These are phyloP conservation scores for Basidiobolus meristosporus DNA, from an alignment of 371 early-diverging fungal genomes.

Conservation along the genomic window DNA sequence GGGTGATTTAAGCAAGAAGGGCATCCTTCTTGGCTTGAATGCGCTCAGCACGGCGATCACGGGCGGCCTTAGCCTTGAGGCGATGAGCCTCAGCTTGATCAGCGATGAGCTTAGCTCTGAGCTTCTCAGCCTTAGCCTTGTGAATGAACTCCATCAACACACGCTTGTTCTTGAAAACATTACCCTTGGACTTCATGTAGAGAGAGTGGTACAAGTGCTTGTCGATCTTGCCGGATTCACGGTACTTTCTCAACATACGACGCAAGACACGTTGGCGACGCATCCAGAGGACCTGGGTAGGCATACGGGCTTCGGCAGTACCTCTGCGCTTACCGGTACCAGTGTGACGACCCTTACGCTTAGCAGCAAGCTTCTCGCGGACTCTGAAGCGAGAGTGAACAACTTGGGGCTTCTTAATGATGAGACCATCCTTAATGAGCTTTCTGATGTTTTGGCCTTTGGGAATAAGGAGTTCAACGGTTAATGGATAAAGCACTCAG, in stretches of 20 bases:
- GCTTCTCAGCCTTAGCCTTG: too few species aligned
- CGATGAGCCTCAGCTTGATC: constrained; percentile 96
- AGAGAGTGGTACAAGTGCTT: constrained; percentile 94
- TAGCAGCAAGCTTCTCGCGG: constrained; percentile 82
- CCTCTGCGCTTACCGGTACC: too few species aligned
- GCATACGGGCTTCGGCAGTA: too few species aligned
- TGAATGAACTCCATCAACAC: too few species aligned
- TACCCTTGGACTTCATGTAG: constrained; percentile 99
- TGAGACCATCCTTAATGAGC: constrained; percentile 74
- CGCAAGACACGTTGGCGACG: too few species aligned
- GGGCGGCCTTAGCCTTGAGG: constrained; percentile 86
- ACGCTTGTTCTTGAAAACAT: constrained; percentile 99
- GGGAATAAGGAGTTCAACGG: neutral
- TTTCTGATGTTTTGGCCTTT: constrained; percentile 90
- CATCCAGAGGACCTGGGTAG: too few species aligned
- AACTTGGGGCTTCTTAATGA: constrained; percentile 88
- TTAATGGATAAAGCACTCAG: too few species aligned
- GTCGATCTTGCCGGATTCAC: constrained; percentile 96
- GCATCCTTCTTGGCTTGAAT: constrained; percentile 72
- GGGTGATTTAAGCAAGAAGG: constrained; percentile 81
- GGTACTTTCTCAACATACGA: too few species aligned
- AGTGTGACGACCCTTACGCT: constrained; percentile 97
- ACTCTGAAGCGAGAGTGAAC: constrained; percentile 93
- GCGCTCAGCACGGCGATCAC: constrained; percentile 80
- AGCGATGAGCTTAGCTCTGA: too few species aligned